phyloP scores from a whole-genome alignment of 345 rosid species.

The Pugionium cornutum region DNA sequence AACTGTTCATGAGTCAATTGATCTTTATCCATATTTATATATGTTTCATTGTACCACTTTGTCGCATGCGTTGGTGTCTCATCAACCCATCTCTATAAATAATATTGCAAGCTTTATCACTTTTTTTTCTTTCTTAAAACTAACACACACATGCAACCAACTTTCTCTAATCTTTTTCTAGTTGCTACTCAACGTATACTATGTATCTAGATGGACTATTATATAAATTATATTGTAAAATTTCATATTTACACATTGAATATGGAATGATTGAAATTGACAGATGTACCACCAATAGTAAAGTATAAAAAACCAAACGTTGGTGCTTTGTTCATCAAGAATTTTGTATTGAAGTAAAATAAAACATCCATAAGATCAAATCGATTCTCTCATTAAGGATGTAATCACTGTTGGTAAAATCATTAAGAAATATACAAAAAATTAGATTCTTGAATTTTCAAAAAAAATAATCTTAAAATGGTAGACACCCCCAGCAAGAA shows the following conservation, averaged over 20 bases:
- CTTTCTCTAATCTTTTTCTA: constrained; percentile 30
- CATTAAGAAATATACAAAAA: neutral
- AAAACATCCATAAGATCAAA: neutral
- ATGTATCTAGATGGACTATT: neutral
- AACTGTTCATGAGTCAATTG: constrained; percentile 42
- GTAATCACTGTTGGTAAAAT: constrained; percentile 7
- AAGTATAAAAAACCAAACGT: neutral
- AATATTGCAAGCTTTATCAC: constrained; percentile 36
- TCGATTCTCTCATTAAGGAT: neutral
- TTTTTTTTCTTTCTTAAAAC: constrained; percentile 33
- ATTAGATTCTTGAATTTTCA: neutral
- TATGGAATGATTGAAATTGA: neutral
- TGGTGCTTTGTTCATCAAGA: neutral
- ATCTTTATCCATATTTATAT: constrained; percentile 31
- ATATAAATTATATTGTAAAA: neutral
- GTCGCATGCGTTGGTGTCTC: constrained; percentile 42
- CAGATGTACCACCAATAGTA: neutral
- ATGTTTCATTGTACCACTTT: constrained; percentile 41
- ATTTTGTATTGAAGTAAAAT: neutral
- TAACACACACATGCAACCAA: constrained; percentile 37
- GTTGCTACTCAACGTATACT: constrained; percentile 18
- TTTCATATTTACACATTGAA: neutral
- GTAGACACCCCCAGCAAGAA: neutral
- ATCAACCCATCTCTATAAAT: constrained; percentile 38
- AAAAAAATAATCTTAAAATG: neutral